Percentiles rank a stretch among this genome's conserved stretches.
Conservation (phyloP, 1,139 yeast genomes). For the Casaregolazyma suthepensis region DNA sequence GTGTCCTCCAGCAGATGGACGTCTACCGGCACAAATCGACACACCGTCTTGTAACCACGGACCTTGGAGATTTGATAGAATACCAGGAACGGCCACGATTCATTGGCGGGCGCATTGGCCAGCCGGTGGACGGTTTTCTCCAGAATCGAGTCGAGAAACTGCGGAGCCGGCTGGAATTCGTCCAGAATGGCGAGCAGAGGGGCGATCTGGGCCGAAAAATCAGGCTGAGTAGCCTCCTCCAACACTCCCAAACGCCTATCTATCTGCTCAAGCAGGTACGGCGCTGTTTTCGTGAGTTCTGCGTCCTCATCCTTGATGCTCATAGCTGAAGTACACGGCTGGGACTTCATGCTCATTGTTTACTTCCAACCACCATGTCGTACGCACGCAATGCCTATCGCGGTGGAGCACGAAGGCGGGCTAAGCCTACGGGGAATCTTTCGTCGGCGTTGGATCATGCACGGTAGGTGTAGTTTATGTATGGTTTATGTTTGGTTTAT, state of each 20-base stretch:
- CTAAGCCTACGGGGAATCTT: not conserved
- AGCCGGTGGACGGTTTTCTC: constrained; percentile 19
- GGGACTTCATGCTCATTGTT: not conserved
- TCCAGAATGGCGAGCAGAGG: constrained; percentile 18
- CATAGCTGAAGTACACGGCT: not conserved
- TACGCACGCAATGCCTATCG: not conserved
- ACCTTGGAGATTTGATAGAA: constrained; percentile 60
- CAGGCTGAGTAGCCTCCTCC: constrained; percentile 1
- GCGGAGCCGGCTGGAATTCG: constrained; percentile 34
- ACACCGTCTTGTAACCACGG: constrained; percentile 56
- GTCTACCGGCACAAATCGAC: constrained; percentile 56
- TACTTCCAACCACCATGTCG: constrained; percentile 2
- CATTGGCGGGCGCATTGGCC: constrained; percentile 7
- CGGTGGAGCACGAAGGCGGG: not conserved
- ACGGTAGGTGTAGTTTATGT: not conserved
- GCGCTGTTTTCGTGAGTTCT: constrained; percentile 21
- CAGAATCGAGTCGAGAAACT: constrained; percentile 32
- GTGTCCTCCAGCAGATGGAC: constrained; percentile 41
- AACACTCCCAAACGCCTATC: constrained; percentile 7
- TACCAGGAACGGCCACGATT: constrained; percentile 19
- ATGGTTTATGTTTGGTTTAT: not conserved
- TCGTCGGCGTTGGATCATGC: not conserved
- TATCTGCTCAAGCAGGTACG: constrained; percentile 16
- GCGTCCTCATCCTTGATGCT: constrained; percentile 14
- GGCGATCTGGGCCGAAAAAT: constrained; percentile 1